Base-by-base conservation (phyloP, 257 asterid genomes). In the Gynochthodes officinalis region DNA sequence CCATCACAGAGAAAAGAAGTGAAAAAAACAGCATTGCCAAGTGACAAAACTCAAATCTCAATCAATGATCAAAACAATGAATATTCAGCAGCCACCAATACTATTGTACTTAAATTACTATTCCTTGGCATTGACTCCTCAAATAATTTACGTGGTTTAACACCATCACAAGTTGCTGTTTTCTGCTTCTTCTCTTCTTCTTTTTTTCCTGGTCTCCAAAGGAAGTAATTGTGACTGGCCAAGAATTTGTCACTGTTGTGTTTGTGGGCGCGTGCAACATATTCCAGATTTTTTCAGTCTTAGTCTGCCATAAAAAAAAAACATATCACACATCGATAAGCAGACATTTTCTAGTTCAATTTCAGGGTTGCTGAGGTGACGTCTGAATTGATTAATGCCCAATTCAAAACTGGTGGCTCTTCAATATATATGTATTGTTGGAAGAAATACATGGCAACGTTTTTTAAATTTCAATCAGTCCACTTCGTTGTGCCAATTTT, bases 401-500 rank as follows among this genome's bases (percentile, higher is more conserved):
- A 39, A 64, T 64, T 64, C 69, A 64, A 64, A 52, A n/a, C 35
- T 40, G 52, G 69, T 37, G 69, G 69, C 69, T 39, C 33, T 9
- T 37, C 27, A 7, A 40, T 30, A 2, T 21, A 30, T 0, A 30
- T 7, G 3, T 64, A 59, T 18, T 61, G 11, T 63, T 37, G 68
- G 23, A 63, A 35, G 49, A 37, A 63, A 37, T n/a, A n/a, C n/a
- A n/a, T 23, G 15, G 21, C 48, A 62, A 62, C 1, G 4, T 12
- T 14, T 12, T 11, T 46, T 46, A 12, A 14, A 14, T 49, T 49
- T 49, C 13, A 14, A 13, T 50, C 57, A 21, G 8, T 50, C 57
- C 57, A 50, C 25, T 50, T 19, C 7, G 7, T 40, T 64, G 52
- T 6, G 33, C 12, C 19, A n/a, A 0, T 37, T 37, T 4, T 4